A percentile compares a stretch with the other conserved stretches of the same genome.
These are phyloP conservation scores for Fusarium haematococcum DNA, from an alignment of 2,329 filamentous ascomycete genomes.

Conservation along the genomic window DNA sequence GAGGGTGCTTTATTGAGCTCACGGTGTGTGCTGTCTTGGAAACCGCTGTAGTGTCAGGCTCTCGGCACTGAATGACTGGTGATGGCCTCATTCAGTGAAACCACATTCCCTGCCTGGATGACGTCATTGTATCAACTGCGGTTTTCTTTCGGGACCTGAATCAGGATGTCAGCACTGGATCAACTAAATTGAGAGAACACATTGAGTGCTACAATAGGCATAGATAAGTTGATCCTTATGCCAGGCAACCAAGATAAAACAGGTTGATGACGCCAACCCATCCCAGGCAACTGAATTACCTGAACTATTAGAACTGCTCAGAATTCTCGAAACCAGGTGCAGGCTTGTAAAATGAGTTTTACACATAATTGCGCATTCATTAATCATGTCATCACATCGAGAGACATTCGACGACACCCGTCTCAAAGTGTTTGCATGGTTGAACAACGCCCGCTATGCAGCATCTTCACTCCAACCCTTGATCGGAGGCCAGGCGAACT, in stretches of 20 bases:
- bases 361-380: background rate
- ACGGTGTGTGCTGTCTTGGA: too few relatives aligned
- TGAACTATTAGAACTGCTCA: background rate
- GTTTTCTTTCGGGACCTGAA: background rate
- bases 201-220: too few relatives aligned
- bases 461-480: background rate
- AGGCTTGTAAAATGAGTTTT: background rate
- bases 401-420: background rate
- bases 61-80: too few relatives aligned
- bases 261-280: background rate
- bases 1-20: background rate
- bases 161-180: background rate
- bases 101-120: background rate
- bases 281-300: background rate
- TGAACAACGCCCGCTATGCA: background rate
- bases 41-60: too few relatives aligned
- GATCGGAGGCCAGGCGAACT: background rate
- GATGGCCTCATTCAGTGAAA: background rate
- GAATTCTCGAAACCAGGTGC: too few relatives aligned
- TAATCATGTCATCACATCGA: background rate
- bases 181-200: too few relatives aligned
- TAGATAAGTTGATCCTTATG: too few relatives aligned
- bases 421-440: background rate
- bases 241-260: background rate
- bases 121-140: background rate